Conservation (phyloP, 768 basidiomycete genomes). For the Lentinula raphanica region DNA sequence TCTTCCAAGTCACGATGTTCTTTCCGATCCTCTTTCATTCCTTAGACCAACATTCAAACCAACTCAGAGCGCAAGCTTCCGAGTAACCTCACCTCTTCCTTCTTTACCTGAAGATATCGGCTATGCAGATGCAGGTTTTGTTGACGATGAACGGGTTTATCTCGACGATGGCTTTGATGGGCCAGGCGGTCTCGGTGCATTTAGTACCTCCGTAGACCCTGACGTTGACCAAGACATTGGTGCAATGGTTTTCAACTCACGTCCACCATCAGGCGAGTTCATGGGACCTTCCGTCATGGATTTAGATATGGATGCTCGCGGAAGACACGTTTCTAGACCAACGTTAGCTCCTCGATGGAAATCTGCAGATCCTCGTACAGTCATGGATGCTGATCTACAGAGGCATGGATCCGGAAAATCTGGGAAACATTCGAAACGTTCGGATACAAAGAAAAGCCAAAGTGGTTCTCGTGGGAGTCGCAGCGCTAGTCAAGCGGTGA, state of each 20-base stretch:
- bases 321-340: background rate
- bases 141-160: slow-evolving; percentile 2
- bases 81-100: background rate
- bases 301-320: slow-evolving; percentile 1
- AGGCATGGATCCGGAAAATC: background rate
- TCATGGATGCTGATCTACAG: background rate
- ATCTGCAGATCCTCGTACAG: background rate
- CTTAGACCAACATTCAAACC: background rate
- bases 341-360: background rate
- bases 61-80: background rate
- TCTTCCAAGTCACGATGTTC: background rate
- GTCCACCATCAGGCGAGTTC: slow-evolving; percentile 5
- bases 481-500: background rate
- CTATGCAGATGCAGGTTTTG: background rate
- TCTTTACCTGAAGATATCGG: background rate
- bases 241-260: background rate
- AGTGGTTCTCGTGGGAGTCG: background rate
- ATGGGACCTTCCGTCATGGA: slow-evolving; percentile 4
- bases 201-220: background rate
- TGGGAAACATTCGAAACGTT: too few relatives aligned
- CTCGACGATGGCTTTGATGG: slow-evolving; percentile 6
- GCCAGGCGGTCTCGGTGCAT: slow-evolving; percentile 1
- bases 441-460: background rate
- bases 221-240: slow-evolving; percentile 3
- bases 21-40: background rate